Base-by-base conservation (phyloP, 2,329 filamentous ascomycete species). In the Colletotrichum plurivorum region DNA sequence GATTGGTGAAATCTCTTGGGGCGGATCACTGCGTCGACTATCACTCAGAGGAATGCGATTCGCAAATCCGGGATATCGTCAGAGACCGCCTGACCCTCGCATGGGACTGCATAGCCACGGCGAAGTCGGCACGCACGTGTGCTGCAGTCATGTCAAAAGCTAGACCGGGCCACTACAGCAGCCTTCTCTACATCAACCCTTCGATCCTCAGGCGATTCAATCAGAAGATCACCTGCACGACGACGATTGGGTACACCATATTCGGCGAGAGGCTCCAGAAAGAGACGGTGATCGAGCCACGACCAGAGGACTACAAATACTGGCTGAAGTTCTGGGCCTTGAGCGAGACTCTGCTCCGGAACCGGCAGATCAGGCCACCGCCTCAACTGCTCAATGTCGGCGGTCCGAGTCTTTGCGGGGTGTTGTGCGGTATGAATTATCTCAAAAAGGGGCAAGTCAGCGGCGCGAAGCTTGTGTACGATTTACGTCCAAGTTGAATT, bases 21-120 rank as follows among this genome's bases (percentile, higher is more conserved):
- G 86, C 85, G 4, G 82, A 82, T 27, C 74, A 75, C 10, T 80
- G 78, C 25, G 84, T 87, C 68, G 84, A 89, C 77, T 86, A 88
- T 76, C 76, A 73, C 39, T 68, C 75, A 9, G 69, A 72, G 1
- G 71, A 63, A 2, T 74, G 71, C n/a, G 71, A 72, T 1, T 65
- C 43, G 0, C 65, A 73, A 1, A 76, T 80, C 48, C 72, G 67
- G 13, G 64, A 73, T n/a, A 63, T 74, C 49, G 76, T 73, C 36
- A 64, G 70, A 43, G 67, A 73, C 27, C 69, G 73, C n/a, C 73
- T 81, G 8, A 69, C 65, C 12, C 70, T 75, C 12, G 80, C 78
- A 8, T 80, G 80, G 75, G 82, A 84, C 73, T 82, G 79, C 73
- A 75, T 80, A 43, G 71, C 54, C 5, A 63, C 56, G 13, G 74